Evolutionary conservation across 2,329 filamentous ascomycete species (phyloP).

Genomic region (Lithohypha guttulata): DNA sequence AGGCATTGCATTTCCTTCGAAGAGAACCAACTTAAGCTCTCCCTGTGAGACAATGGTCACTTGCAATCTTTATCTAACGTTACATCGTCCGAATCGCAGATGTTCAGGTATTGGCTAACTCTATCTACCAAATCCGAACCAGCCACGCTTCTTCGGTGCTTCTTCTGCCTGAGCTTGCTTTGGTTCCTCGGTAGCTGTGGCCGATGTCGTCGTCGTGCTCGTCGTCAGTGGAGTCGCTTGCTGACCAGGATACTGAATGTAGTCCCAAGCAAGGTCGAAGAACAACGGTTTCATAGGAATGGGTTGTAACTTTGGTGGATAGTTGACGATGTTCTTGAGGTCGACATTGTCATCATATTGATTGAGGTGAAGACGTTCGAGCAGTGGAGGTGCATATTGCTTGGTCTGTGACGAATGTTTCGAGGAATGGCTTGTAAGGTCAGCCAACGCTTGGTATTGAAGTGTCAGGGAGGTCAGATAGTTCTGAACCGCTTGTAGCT

Average conservation of each 20-base stretch:
- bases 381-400: conserved; percentile 46
- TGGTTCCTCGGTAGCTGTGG: no score
- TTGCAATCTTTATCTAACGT: no score
- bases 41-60: no score
- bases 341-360: conserved; percentile 56
- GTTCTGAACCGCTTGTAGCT: conserved; percentile 48
- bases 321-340: conserved; percentile 70
- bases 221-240: conserved; percentile 13
- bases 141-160: conserved; percentile 55
- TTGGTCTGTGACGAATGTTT: conserved; percentile 39
- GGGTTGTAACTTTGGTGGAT: conserved; percentile 70
- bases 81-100: no score
- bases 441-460: conserved; percentile 74
- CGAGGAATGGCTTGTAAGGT: conserved; percentile 51
- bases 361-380: conserved; percentile 67
- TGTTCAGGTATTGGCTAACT: no score
- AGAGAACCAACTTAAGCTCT: no score
- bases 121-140: conserved; percentile 59
- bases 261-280: conserved; percentile 95
- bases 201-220: not conserved
- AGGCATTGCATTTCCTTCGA: no score
- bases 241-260: conserved; percentile 77
- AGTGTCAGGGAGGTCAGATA: conserved; percentile 63
- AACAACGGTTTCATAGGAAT: conserved; percentile 92
- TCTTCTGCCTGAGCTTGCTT: conserved; percentile 27